A percentile compares a stretch with the other conserved stretches of the same genome.
phyloP scores from a whole-genome alignment of 139 green algal genomes.

The Tetradesmus obliquus region DNA sequence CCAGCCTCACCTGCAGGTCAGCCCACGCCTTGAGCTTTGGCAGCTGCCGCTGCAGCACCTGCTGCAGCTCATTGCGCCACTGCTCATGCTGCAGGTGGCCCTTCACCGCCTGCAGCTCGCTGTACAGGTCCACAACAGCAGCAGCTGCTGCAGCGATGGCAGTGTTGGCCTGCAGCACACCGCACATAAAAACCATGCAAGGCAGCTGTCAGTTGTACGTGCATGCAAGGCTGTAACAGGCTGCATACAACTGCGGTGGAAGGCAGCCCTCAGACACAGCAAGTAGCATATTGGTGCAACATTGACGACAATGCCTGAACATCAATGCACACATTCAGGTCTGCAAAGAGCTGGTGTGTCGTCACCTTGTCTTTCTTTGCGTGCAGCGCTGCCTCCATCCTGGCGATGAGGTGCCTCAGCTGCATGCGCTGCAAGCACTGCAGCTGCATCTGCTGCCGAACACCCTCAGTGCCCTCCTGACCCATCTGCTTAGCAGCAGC shows the following conservation, averaged over 20 bases:
- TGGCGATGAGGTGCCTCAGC: constrained; percentile 16
- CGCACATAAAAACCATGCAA: not conserved
- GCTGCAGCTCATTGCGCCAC: not conserved
- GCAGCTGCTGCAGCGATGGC: constrained; percentile 1
- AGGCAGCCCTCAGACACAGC: not conserved
- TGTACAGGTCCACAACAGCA: constrained; percentile 16
- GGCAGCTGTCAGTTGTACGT: not conserved
- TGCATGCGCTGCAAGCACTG: constrained; percentile 20
- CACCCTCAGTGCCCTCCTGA: not conserved
- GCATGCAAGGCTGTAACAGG: not conserved
- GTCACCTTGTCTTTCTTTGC: constrained; percentile 22
- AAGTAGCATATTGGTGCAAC: not conserved
- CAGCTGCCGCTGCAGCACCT: constrained; percentile 27
- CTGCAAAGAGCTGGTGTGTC: not conserved
- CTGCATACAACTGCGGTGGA: not conserved
- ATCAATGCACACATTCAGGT: not conserved
- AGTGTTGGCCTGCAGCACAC: constrained; percentile 12
- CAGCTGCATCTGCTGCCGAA: constrained; percentile 29
- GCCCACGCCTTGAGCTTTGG: constrained; percentile 4
- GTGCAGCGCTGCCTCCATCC: constrained; percentile 4
- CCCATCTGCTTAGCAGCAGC: not conserved
- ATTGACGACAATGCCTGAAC: not conserved
- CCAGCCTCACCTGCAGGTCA: not conserved
- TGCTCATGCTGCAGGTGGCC: constrained; percentile 2
- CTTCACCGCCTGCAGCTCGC: not conserved